Base-by-base conservation (phyloP, 495 filamentous ascomycete species). In the Elaphomyces granulatus region DNA sequence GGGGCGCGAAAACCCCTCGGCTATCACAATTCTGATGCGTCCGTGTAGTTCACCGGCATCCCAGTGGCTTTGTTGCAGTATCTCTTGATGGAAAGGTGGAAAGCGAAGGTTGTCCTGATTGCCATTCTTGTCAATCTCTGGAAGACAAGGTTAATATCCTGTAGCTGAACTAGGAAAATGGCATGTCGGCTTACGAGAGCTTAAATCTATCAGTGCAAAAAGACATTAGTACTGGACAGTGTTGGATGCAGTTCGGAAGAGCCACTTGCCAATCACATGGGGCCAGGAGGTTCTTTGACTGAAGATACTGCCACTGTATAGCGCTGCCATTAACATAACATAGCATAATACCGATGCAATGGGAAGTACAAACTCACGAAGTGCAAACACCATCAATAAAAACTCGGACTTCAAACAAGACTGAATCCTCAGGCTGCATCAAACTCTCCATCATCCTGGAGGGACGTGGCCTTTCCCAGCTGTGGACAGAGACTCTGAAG, bases 401-500 rank as follows among this genome's bases (percentile, higher is more conserved):
- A 20, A 90, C 64, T 4, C 78, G 71, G 20, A 75, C 72, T 45
- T 83, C 80, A 48, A 76, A 84, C 33, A 78, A 64, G 45, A 81
- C 58, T 6, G 61, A 38, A 39, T 81, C 74, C 15, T 72, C 61
- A 12, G 74, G 67, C 50, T 76, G 72, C 59, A 72, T 75, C 51
- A 78, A 64, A 36, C 62, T 63, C 40, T 68, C 66, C 19, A 77
- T 70, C 46, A 75, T 70, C 20, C 72, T 66, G 42, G 75, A 81
- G 34, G 77, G 64, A 3, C 63, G 60, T 2, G 81, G 80, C 10
- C 63, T 68, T n/a, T 71, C 70, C 86, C 86, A 94, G 41, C 68
- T 77, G 56, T 92, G 85, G 36, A 94, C 63, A 1, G 85, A 92
- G 21, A 92, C 68, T 37, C 79, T 73, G 55, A 88, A 90, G 0